Base-by-base conservation (phyloP, 139 green algal genomes). In the Spirogloea muscicola region DNA sequence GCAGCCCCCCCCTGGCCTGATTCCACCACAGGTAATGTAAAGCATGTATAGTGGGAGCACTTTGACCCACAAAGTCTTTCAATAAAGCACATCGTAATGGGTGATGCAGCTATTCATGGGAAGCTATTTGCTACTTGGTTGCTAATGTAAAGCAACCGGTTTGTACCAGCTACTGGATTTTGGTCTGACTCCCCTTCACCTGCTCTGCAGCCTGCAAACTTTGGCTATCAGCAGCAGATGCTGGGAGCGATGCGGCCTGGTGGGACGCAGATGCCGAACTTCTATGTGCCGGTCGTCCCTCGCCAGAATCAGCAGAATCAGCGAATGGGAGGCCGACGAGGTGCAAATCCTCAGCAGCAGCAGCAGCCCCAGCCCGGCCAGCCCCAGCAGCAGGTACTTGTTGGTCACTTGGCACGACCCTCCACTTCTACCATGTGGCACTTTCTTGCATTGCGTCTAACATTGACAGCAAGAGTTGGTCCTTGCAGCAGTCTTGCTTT, bases 181-280 rank as follows among this genome's bases (percentile, higher is more conserved):
- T 13, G 43, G 43, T 10, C 13, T 64, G 55, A 33, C 18, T 70
- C 21, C 25, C 25, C 31, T 70, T 7, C 64, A 46, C 48, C 39
- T 16, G 65, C 34, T 63, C 51, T 72, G 34, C 80, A 58, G 4
- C 59, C 64, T 44, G 42, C 73, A 18, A 60, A 44, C 29, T 79
- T 68, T 31, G 79, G 72, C 43, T 85, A 79, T 67, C 79, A 78
- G 61, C n/a, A n/a, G n/a, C 63, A 69, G 42, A 48, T 72, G 67
- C 70, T 85, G 77, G 63, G 85, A 37, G n/a, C 67, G 7, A 76
- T 82, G 38, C 40, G 74, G 42, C 68, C 68, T 27, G 66, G 37
- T 25, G 49, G 48, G 5, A 9, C 34, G 6, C 36, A 81, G 49
- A 73, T 83, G 55, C 74, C 72, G 10, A 77, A 77, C 60, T 77